Percentiles rank a stretch among this genome's conserved stretches.
phyloP scores from a whole-genome alignment of 805 yeast genomes.

The Pichia pseudocactophila region DNA sequence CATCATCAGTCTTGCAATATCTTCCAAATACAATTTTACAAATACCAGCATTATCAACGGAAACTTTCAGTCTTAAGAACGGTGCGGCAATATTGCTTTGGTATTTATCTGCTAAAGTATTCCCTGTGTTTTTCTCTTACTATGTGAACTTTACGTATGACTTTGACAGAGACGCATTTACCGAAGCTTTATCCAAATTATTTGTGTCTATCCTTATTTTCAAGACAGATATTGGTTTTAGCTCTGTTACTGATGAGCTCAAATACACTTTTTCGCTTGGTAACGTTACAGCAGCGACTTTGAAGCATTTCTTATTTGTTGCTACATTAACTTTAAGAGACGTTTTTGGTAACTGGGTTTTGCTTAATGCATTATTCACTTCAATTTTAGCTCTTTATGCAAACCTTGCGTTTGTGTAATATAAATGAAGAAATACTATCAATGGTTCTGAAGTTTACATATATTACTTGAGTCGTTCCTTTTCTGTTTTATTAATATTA shows the following conservation, averaged over 20 bases:
- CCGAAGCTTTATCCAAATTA: constrained; percentile 38
- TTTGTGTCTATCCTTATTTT: constrained; percentile 32
- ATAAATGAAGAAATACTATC: background rate
- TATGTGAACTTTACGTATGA: constrained; percentile 47
- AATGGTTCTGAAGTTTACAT: background rate
- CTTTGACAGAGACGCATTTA: constrained; percentile 45
- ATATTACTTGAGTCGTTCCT: background rate
- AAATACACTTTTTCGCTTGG: constrained; percentile 23
- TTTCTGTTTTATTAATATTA: too few species aligned
- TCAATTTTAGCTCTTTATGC: constrained; percentile 43
- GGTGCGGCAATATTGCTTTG: constrained; percentile 32
- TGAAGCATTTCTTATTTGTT: constrained; percentile 20
- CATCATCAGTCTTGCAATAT: constrained; percentile 17
- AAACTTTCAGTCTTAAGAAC: constrained; percentile 26
- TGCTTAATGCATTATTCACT: constrained; percentile 38
- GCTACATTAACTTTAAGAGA: constrained; percentile 33
- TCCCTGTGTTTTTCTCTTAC: constrained; percentile 39
- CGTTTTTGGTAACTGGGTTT: constrained; percentile 39
- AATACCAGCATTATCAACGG: constrained; percentile 30
- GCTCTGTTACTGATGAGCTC: constrained; percentile 23
- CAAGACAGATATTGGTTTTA: constrained; percentile 20
- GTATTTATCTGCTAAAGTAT: constrained; percentile 31
- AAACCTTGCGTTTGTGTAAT: constrained; percentile 24
- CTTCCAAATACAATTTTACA: constrained; percentile 17
- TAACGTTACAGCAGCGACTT: constrained; percentile 20